Conservation (phyloP, 2,329 filamentous ascomycete species). For the Rosellinia necatrix region DNA sequence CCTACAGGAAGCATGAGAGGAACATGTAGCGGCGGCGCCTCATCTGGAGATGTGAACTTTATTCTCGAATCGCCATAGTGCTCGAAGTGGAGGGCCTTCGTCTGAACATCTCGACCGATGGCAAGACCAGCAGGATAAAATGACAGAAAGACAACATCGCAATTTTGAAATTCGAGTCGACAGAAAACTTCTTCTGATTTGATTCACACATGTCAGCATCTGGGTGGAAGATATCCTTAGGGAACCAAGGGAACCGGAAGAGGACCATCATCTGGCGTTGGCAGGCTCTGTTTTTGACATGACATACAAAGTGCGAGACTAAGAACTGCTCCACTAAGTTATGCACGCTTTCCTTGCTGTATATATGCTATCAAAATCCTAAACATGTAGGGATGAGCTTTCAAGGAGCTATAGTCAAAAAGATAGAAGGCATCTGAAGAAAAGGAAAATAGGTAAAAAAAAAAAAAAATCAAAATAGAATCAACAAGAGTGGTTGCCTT, state of each 20-base stretch:
- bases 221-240: constrained; percentile 24
- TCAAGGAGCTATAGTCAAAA: background rate
- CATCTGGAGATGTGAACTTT: constrained; percentile 51
- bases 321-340: constrained; percentile 1
- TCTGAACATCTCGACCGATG: background rate
- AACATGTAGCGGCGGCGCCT: constrained; percentile 54
- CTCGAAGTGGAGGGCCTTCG: constrained; percentile 1
- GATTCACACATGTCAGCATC: constrained; percentile 26
- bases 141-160: constrained; percentile 13
- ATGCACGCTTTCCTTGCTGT: constrained; percentile 21
- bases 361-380: constrained; percentile 15
- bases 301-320: background rate
- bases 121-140: background rate
- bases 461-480: background rate
- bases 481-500: background rate
- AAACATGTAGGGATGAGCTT: background rate
- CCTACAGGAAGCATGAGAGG: constrained; percentile 54
- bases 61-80: constrained; percentile 40
- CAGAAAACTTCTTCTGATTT: constrained; percentile 10
- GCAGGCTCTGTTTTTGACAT: background rate
- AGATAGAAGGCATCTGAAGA: too few relatives aligned
- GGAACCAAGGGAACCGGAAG: constrained; percentile 16
- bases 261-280: constrained; percentile 19
- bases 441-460: background rate
- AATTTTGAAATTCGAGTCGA: constrained; percentile 27